Evolutionary conservation across 148 eudicot genomes (phyloP).

Genomic region (Salicornia ramosissima): DNA sequence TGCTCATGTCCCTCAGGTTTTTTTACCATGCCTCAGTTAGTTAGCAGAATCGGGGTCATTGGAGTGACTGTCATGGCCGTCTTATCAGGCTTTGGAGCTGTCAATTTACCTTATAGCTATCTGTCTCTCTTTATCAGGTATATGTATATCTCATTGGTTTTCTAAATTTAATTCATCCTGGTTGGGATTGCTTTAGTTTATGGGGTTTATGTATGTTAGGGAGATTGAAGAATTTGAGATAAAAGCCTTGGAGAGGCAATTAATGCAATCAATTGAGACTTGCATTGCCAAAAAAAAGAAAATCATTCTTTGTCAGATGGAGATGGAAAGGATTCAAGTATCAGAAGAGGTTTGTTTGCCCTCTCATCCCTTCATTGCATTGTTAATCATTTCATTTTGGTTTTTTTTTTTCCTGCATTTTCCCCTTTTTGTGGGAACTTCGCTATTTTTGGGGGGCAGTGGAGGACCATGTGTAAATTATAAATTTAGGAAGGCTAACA

Average conservation of each 20-base stretch:
- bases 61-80: conserved; percentile 98
- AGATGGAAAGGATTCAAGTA: conserved; percentile 82
- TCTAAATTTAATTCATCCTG: background rate
- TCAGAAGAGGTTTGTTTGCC: conserved; percentile 71
- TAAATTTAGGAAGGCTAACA: too few relatives aligned
- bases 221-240: conserved; percentile 94
- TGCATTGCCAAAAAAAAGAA: conserved; percentile 82
- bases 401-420: background rate
- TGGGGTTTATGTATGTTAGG: conserved; percentile 36
- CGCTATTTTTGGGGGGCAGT: too few relatives aligned
- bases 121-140: conserved; percentile 94
- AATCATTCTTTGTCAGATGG: conserved; percentile 79
- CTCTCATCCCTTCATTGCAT: background rate
- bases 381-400: background rate
- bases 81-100: conserved; percentile 97
- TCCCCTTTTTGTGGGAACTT: too few relatives aligned
- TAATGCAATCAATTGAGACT: conserved; percentile 95
- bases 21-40: conserved; percentile 94
- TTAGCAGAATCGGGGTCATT: conserved; percentile 97
- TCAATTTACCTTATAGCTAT: conserved; percentile 94
- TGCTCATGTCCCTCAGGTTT: conserved; percentile 47
- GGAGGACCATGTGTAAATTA: too few relatives aligned
- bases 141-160: background rate
- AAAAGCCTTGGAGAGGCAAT: conserved; percentile 88
- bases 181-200: conserved; percentile 1